Evolutionary conservation across 78 protist species (phyloP).

Genomic region (Cyanophora paradoxa): DNA sequence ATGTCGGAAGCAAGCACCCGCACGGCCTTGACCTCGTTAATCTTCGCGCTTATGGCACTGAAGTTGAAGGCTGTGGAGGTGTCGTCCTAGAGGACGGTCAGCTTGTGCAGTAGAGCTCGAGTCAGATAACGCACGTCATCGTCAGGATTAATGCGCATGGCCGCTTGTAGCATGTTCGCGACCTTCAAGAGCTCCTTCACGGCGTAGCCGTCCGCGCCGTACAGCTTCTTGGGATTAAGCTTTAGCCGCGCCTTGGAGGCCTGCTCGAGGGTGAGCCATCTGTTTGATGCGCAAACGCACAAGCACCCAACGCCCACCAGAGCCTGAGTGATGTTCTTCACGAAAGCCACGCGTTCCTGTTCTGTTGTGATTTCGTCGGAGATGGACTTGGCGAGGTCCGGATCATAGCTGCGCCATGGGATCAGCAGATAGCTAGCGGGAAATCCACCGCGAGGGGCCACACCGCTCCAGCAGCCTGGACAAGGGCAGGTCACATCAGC

Average conservation of each 20-base stretch:
- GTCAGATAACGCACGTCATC: not conserved
- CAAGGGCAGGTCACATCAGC: not conserved
- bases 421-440: not conserved
- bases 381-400: not conserved
- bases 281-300: not conserved
- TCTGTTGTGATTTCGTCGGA: not conserved
- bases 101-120: not conserved
- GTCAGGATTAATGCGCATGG: slow-evolving; percentile 14
- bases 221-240: slow-evolving; percentile 46
- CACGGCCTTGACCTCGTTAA: slow-evolving; percentile 1
- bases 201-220: slow-evolving; percentile 58
- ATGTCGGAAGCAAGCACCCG: slow-evolving; percentile 23
- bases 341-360: slow-evolving; percentile 30
- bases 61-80: not conserved
- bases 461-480: slow-evolving; percentile 13
- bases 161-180: slow-evolving; percentile 20
- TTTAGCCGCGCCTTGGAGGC: slow-evolving; percentile 32
- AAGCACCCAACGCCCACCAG: not conserved
- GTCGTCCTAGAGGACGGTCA: not conserved
- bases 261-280: not conserved
- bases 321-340: not conserved
- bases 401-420: slow-evolving; percentile 18
- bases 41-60: not conserved
- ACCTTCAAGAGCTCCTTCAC: slow-evolving; percentile 60
- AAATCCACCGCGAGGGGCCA: not conserved